A percentile compares a stretch with the other conserved stretches of the same genome.
phyloP scores from a whole-genome alignment of 441 rosid genomes.

The Jatropha multifida region DNA sequence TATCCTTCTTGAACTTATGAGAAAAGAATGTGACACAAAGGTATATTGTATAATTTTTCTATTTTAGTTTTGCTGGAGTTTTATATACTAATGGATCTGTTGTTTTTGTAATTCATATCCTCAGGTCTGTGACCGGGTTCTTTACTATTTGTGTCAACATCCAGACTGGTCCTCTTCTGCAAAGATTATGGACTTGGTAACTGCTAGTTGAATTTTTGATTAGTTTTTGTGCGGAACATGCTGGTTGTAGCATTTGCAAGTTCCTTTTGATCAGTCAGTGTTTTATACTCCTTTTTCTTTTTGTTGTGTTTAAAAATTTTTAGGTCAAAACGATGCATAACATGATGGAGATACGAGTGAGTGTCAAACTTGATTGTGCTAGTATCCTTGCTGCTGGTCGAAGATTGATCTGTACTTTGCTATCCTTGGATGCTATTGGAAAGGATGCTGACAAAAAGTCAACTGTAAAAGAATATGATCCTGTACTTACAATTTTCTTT shows the following conservation, averaged over 20 bases:
- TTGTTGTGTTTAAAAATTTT: background rate
- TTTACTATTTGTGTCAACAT: constrained; percentile 63
- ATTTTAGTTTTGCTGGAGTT: constrained; percentile 18
- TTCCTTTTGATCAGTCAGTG: constrained; percentile 16
- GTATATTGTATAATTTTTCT: constrained; percentile 35
- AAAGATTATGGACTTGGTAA: constrained; percentile 67
- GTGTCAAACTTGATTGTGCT: constrained; percentile 67
- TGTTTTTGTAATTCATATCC: constrained; percentile 26
- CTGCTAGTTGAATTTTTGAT: constrained; percentile 17
- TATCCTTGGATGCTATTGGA: constrained; percentile 37
- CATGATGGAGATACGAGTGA: constrained; percentile 51
- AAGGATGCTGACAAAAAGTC: constrained; percentile 30
- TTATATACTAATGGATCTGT: constrained; percentile 24
- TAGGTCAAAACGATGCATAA: constrained; percentile 63
- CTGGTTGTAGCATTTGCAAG: constrained; percentile 17
- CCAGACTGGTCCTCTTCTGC: constrained; percentile 55
- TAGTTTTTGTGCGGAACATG: background rate
- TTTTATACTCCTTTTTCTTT: constrained; percentile 18
- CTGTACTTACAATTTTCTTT: constrained; percentile 40
- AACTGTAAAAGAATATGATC: constrained; percentile 50
- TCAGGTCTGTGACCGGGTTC: constrained; percentile 69
- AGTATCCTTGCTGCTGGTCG: constrained; percentile 57
- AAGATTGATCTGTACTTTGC: constrained; percentile 48
- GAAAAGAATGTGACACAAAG: constrained; percentile 66
- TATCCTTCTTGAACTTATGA: constrained; percentile 58